phyloP scores from a whole-genome alignment of 108 stramenopile genomes.

The Thalassiosira profunda region DNA sequence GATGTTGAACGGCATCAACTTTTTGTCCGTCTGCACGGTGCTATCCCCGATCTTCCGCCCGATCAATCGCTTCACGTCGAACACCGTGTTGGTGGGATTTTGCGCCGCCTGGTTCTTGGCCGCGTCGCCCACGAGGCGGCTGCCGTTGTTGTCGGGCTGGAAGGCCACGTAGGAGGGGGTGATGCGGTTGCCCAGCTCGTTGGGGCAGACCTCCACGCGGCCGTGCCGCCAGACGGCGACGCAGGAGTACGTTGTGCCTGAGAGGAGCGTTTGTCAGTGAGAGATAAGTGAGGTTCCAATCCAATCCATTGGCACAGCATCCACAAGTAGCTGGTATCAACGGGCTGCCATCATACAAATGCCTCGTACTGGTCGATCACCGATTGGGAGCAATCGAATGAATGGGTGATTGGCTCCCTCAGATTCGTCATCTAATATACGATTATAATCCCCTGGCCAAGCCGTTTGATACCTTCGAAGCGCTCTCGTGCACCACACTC shows the following conservation, averaged over 20 bases:
- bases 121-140: constrained; percentile 97
- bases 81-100: constrained; percentile 98
- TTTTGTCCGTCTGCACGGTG: constrained; percentile 97
- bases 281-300: not conserved
- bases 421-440: too few species aligned
- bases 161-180: constrained; percentile 99
- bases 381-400: too few species aligned
- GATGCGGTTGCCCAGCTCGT: constrained; percentile 99
- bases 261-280: not conserved
- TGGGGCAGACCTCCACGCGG: constrained; percentile 98
- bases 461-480: too few species aligned
- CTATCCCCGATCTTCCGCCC: constrained; percentile 95
- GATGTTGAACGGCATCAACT: constrained; percentile 96
- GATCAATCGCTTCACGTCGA: constrained; percentile 99
- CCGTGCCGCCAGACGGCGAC: constrained; percentile 98
- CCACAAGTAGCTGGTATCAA: too few species aligned
- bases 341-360: too few species aligned
- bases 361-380: too few species aligned
- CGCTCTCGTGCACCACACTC: too few species aligned
- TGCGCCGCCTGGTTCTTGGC: constrained; percentile 99
- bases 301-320: not conserved
- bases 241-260: constrained; percentile 98
- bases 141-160: constrained; percentile 82
- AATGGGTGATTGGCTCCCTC: too few species aligned
- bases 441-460: too few species aligned